Base-by-base conservation (phyloP, 2,329 filamentous ascomycete species). In the Penicillium griseofulvum region DNA sequence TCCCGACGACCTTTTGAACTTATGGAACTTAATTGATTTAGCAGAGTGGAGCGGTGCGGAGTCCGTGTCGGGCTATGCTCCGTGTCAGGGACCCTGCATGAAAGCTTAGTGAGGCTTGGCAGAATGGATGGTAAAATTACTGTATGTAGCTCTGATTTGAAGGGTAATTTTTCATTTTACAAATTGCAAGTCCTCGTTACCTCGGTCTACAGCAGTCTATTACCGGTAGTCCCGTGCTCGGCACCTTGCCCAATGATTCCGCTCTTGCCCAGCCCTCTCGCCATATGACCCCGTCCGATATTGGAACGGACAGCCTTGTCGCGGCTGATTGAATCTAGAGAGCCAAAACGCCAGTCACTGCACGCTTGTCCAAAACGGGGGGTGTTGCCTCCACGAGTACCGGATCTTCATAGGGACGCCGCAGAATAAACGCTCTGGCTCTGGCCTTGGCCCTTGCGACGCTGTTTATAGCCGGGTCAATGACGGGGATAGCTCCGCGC, bases 371-470 rank as follows among this genome's bases (percentile, higher is more conserved):
- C 4, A 22, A 17, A 37, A 26, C 33, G 11, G 19, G 45, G 14
- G 14, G 31, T 28, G 19, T 17, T 26, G 37, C 41, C n/a, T 55
- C 46, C 5, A 37, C 38, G 11, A 48, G 42, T 14, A n/a, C 9
- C 9, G 29, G 22, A 19, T 53, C 55, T 17, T 62, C 54, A 8
- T 51, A 54, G 10, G 55, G 31, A 8, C 52, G 52, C 24, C 62
- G 56, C 9, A 63, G 56, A 7, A 64, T 39, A 46, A 63, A 63
- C 7, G 60, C 62, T 46, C 51, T 63, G 14, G 48, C 22, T 6
- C 50, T 54, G 9, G 52, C 59, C 39, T 64, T 64, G 55, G 34
- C 34, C 3, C 26, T 29, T 11, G 41, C 33, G 3, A 60, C 36
- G 31, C 44, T 53, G 11, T 49, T 36, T 48, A 62, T 51, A 3